phyloP scores from a whole-genome alignment of 192 early-diverging fungal genomes.

The Umbelopsis vinacea region DNA sequence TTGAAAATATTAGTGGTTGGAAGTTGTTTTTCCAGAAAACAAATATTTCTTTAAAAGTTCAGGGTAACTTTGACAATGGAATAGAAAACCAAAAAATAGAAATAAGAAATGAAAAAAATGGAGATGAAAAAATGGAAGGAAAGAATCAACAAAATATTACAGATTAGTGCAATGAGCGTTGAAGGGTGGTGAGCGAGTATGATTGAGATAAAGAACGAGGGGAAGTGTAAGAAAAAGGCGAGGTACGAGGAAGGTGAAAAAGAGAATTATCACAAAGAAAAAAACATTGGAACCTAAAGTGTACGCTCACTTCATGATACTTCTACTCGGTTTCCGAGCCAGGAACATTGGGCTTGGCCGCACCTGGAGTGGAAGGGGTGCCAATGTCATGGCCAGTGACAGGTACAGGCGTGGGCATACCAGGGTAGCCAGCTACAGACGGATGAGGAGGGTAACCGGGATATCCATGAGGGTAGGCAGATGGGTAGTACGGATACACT shows the following conservation, averaged over 20 bases:
- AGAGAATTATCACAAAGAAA: not conserved
- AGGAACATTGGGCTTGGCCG: not conserved
- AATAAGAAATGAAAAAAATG: not conserved
- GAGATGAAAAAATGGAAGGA: not conserved
- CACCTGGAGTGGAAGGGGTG: not conserved
- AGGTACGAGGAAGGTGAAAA: not conserved
- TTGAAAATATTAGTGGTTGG: not conserved
- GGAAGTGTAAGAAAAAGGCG: no score
- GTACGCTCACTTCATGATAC: not conserved
- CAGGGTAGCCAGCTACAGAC: not conserved
- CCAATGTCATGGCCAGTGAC: not conserved
- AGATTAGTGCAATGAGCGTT: conserved; percentile 3
- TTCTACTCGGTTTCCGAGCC: not conserved
- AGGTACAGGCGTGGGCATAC: not conserved
- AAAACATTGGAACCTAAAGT: not conserved
- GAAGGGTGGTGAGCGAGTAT: not conserved
- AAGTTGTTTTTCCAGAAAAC: not conserved
- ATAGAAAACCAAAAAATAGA: not conserved
- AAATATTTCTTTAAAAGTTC: conserved; percentile 1
- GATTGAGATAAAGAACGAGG: not conserved
- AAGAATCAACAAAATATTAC: conserved; percentile 11
- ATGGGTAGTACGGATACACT: not conserved
- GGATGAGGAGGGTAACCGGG: not conserved
- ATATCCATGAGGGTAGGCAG: conserved; percentile 4
- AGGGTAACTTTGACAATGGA: not conserved